Base-by-base conservation (phyloP, 148 eudicot genomes). In the Diospyros kaki region DNA sequence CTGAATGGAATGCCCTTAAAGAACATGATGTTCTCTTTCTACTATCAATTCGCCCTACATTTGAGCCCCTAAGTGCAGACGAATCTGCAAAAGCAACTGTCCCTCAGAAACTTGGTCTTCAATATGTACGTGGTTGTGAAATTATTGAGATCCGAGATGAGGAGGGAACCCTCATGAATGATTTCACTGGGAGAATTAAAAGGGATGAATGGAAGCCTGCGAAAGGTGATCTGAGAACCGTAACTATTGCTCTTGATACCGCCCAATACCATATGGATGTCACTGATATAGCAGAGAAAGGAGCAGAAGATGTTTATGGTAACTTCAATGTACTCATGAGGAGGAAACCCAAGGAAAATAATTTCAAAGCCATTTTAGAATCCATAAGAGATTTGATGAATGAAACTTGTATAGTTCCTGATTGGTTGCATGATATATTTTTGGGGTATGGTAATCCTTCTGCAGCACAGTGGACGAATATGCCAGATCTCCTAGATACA, bases 171-270 rank as follows among this genome's bases (percentile, higher is more conserved):
- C 85, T 95, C 52, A 95, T 95, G 98, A 94, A 94, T 83, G 98
- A 94, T 89, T 94, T 94, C 72, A 92, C 98, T 2, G 97, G 98
- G 58, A 90, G 87, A 85, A 89, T 94, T 58, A 94, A 94, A 77
- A 89, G 97, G 72, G 98, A 94, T 73, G 98, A 95, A 75, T 95
- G 98, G 98, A 95, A 95, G 80, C 98, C 98, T 81, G 97, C 98
- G 12, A 95, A 95, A 76, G 98, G 98, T 82, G 98, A 92, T 72
- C 45, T 92, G 73, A 95, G 98, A 82, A 95, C 97, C 53, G 98
- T 95, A 68, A 92, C 91, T 70, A 85, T 95, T 84, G 97, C 98
- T 6, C 81, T 95, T 28, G 98, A 95, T 82, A 86, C 98, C 10
- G 98, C 98, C 70, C 98, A 95, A 70, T 95, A 95, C 80, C 96